These are phyloP conservation scores for Mycena chlorophos DNA, from an alignment of 768 basidiomycete species.

Conservation along the genomic window DNA sequence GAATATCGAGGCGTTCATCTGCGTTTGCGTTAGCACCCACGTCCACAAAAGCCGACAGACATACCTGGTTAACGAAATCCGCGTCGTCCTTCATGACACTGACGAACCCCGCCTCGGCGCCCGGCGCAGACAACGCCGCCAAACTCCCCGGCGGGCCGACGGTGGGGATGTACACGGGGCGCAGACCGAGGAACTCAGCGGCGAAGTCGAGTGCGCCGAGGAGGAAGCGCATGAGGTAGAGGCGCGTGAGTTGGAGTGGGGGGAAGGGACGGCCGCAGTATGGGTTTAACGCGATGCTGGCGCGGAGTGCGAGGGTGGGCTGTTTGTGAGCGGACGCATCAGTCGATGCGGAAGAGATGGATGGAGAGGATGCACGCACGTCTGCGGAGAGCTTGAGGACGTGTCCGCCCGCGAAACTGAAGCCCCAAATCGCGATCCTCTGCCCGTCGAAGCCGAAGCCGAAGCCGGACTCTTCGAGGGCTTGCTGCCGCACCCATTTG, in stretches of 20 bases:
- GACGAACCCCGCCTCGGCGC: constrained; percentile 22
- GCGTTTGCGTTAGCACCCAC: background rate
- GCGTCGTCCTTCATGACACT: constrained; percentile 10
- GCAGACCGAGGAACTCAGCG: constrained; percentile 25
- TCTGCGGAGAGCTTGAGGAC: constrained; percentile 31
- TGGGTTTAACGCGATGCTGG: constrained; percentile 31
- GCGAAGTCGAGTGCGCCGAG: constrained; percentile 28
- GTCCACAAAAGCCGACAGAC: background rate
- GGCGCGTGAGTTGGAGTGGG: constrained; percentile 10
- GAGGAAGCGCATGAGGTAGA: constrained; percentile 21
- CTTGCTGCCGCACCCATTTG: constrained; percentile 24
- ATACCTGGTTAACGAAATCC: constrained; percentile 19
- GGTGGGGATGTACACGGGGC: constrained; percentile 28
- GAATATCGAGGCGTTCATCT: constrained; percentile 21
- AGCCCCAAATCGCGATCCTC: constrained; percentile 29
- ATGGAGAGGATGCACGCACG: constrained; percentile 12
- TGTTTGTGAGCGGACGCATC: background rate
- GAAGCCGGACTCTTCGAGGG: too few relatives aligned
- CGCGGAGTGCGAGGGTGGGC: constrained; percentile 27
- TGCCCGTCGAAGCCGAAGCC: constrained; percentile 27
- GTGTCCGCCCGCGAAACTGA: constrained; percentile 35
- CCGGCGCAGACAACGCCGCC: constrained; percentile 20
- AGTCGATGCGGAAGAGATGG: background rate
- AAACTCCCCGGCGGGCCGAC: constrained; percentile 23
- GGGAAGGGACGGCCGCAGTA: constrained; percentile 26